Conservation (phyloP, 2,329 filamentous ascomycete genomes). For the Fusarium nematophilum region DNA sequence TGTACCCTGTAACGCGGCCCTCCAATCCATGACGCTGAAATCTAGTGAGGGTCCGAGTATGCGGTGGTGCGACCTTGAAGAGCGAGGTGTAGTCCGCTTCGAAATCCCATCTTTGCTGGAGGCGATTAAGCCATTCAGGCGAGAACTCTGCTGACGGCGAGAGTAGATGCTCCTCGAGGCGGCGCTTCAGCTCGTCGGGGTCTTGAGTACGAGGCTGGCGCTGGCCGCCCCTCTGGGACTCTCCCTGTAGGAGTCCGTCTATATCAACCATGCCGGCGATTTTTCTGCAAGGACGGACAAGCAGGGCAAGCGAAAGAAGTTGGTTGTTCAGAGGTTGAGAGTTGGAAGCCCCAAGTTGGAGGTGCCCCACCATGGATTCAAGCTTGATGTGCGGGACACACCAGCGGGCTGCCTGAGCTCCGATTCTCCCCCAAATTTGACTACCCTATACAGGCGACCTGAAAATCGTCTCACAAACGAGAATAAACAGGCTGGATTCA, state of each 20-base stretch:
- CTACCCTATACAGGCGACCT: slow-evolving; percentile 32
- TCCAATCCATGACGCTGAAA: slow-evolving; percentile 93
- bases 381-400: slow-evolving; percentile 21
- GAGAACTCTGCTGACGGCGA: slow-evolving; percentile 84
- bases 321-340: slow-evolving; percentile 9
- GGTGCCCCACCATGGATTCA: slow-evolving; percentile 43
- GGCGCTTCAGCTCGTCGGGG: slow-evolving; percentile 72
- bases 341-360: slow-evolving; percentile 34
- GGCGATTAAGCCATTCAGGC: slow-evolving; percentile 83
- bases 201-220: slow-evolving; percentile 50
- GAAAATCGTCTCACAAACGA: too few relatives aligned
- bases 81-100: slow-evolving; percentile 84
- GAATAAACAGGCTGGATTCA: too few relatives aligned
- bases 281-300: slow-evolving; percentile 9
- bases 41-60: slow-evolving; percentile 92
- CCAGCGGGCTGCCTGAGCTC: not conserved
- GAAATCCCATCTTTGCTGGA: slow-evolving; percentile 91
- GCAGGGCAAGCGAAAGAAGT: slow-evolving; percentile 37
- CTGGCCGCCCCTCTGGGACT: slow-evolving; percentile 22
- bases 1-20: slow-evolving; percentile 91
- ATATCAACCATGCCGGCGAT: slow-evolving; percentile 48
- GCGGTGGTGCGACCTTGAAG: slow-evolving; percentile 88
- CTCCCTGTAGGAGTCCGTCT: slow-evolving; percentile 48
- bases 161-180: slow-evolving; percentile 82
- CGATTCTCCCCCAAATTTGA: slow-evolving; percentile 9